A percentile compares a stretch with the other conserved stretches of the same genome.
phyloP scores from a whole-genome alignment of 345 rosid genomes.

The Camelina sativa region DNA sequence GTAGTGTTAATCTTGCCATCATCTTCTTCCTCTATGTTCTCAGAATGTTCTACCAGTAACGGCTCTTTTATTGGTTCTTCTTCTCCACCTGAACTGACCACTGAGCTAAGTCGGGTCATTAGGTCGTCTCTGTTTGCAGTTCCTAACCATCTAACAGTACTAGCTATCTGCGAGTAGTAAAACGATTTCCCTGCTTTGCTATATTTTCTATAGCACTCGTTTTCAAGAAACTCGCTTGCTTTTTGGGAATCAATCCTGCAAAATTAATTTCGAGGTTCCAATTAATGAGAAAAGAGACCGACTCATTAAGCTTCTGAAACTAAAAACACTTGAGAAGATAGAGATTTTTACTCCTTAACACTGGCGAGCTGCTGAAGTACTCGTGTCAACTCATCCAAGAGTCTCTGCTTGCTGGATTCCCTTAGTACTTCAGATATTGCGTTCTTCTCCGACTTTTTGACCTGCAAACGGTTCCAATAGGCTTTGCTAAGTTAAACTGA shows the following conservation, averaged over 20 bases:
- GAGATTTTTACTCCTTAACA: constrained; percentile 46
- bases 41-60: constrained; percentile 15
- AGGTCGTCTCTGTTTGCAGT: constrained; percentile 53
- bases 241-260: constrained; percentile 64
- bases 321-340: background rate
- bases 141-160: constrained; percentile 82
- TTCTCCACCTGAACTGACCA: constrained; percentile 36
- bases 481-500: constrained; percentile 12
- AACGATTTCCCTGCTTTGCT: constrained; percentile 88
- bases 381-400: constrained; percentile 57
- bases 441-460: constrained; percentile 63
- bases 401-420: constrained; percentile 74
- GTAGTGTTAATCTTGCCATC: constrained; percentile 12
- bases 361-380: constrained; percentile 60
- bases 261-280: background rate
- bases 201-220: constrained; percentile 74
- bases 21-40: constrained; percentile 26
- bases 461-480: constrained; percentile 47
- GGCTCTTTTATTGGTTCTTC: constrained; percentile 28
- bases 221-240: constrained; percentile 69
- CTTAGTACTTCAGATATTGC: constrained; percentile 66
- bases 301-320: background rate
- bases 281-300: constrained; percentile 7
- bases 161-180: constrained; percentile 83
- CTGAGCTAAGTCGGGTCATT: constrained; percentile 43